Evolutionary conservation across 2,329 filamentous ascomycete species (phyloP), one percentile per base, ranked within the genome.

Genomic region (Pseudogymnoascus sp.): DNA sequence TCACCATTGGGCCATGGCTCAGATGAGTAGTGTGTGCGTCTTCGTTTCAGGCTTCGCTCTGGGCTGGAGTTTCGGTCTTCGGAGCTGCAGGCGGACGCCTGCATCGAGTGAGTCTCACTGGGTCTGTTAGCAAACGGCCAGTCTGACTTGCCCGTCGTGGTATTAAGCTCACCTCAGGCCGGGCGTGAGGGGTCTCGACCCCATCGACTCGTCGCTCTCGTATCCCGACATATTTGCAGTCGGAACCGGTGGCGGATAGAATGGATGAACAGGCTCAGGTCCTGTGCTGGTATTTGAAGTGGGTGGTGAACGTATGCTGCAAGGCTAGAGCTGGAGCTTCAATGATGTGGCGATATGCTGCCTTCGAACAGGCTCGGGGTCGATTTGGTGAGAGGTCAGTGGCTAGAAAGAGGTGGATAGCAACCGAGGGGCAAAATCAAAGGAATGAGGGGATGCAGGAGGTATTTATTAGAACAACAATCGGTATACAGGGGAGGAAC

Each of bases 281-380:
- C n/a, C 28, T 13, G 28, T 11, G n/a, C 3, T 28, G 28, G n/a
- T 57, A 13, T 57, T 33, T 57, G 50, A 11, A 35, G 6, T 33
- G 9, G 28, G n/a, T 13, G 28, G 26, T 7, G 28, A 7, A n/a
- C 17, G n/a, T 33, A 33, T 35, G 26, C 5, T 13, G 28, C 50
- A 57, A 57, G 50, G 50, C 50, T 57, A 57, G 50, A 57, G 28
- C 35, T 57, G 28, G 10, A 57, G 50, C 50, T 57, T 57, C 17
- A 57, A 57, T 28, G 50, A 31, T 31, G 17, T 57, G 47, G 47
- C 10, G 47, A 31, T 57, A 33, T 57, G n/a, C 6, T 19, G 47
- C n/a, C 10, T 9, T 19, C n/a, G 47, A 53, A 10, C 10, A 19
- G 26, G 26, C 26, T 33, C 28, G 28, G 23, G 10, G 50, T 57